These are phyloP conservation scores for Ophiostoma sp. DNA, from an alignment of 2,329 filamentous ascomycete species.

Conservation along the genomic window DNA sequence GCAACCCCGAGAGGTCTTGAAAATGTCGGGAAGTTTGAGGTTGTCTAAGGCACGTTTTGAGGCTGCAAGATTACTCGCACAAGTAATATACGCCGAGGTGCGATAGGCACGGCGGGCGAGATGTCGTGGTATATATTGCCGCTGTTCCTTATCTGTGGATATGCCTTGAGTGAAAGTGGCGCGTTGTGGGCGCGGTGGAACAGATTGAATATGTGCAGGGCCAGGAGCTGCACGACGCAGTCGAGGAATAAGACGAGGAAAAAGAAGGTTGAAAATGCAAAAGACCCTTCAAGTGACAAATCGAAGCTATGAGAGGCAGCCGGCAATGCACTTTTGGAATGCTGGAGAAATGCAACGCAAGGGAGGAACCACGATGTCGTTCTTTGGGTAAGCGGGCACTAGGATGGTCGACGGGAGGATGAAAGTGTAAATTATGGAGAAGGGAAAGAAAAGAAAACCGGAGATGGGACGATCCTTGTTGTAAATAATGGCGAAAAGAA, in stretches of 20 bases:
- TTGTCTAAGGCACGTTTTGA: neutral
- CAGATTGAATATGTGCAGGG: neutral
- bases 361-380: neutral
- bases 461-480: neutral
- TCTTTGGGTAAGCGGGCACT: neutral
- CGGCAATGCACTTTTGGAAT: neutral
- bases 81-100: neutral
- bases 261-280: neutral
- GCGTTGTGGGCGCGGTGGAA: neutral
- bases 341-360: conserved; percentile 3
- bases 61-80: neutral
- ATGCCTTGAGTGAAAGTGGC: neutral
- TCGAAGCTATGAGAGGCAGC: neutral
- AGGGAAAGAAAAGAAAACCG: neutral
- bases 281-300: neutral
- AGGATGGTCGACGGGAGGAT: conserved; percentile 2
- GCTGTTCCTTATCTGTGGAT: conserved; percentile 14
- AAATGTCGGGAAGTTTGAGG: neutral
- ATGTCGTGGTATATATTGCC: neutral
- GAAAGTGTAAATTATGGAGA: neutral
- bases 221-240: neutral
- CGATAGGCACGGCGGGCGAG: neutral
- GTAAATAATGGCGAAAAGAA: conserved; percentile 13
- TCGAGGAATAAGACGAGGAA: neutral
- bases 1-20: neutral